Evolutionary conservation across 768 basidiomycete species (phyloP).

Genomic region (Cyclocybe cylindracea): DNA sequence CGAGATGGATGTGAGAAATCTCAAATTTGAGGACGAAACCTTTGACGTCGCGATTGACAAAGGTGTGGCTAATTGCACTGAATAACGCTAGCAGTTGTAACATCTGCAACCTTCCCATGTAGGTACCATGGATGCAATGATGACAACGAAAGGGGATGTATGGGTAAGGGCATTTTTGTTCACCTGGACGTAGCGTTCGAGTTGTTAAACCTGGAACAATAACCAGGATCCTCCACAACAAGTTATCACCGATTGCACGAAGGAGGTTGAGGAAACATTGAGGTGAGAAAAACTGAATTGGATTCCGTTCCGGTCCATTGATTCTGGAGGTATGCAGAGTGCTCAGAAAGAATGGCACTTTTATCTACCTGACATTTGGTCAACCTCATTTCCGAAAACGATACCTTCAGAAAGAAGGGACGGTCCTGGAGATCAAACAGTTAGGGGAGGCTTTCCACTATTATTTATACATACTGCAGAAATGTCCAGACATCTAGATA

Average conservation of each 20-base stretch:
- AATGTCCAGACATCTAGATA: conserved; percentile 19
- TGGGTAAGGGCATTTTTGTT: conserved; percentile 54
- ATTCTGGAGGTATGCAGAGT: conserved; percentile 42
- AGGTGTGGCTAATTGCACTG: conserved; percentile 33
- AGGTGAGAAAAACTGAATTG: conserved; percentile 42
- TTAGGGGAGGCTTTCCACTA: conserved; percentile 85
- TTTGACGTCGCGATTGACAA: conserved; percentile 89
- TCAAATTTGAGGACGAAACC: conserved; percentile 56
- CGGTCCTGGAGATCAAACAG: conserved; percentile 64
- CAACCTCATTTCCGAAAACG: conserved; percentile 85
- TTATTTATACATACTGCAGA: conserved; percentile 71
- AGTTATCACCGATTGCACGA: conserved; percentile 68
- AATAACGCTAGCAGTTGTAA: background rate
- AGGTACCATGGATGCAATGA: conserved; percentile 90
- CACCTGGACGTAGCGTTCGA: too few relatives aligned
- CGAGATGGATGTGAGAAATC: conserved; percentile 79
- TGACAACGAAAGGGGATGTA: conserved; percentile 79
- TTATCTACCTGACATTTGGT: conserved; percentile 85
- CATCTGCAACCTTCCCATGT: background rate
- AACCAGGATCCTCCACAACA: conserved; percentile 74
- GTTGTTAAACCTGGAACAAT: background rate
- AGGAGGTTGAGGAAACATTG: conserved; percentile 76
- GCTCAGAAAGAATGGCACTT: conserved; percentile 58
- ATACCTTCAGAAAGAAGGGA: conserved; percentile 57
- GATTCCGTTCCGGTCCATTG: background rate